Base-by-base conservation (phyloP, 1,139 yeast genomes). In the Protomyces gravidus region DNA sequence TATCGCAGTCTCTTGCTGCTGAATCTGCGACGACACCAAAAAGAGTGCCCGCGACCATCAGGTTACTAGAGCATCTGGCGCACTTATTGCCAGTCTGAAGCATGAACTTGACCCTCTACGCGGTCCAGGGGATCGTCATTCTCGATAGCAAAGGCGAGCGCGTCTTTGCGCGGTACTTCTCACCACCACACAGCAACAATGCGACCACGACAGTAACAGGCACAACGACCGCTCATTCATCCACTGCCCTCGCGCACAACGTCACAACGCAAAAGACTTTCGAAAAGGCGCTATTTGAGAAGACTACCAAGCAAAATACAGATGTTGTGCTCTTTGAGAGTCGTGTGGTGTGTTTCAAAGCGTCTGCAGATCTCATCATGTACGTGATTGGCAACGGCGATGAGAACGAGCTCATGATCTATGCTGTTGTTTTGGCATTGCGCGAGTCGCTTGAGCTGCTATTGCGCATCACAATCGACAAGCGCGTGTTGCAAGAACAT, bases 401-500 rank as follows among this genome's bases (percentile, higher is more conserved):
- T 63, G 98, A 90, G 72, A 94, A 89, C 71, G 99, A 92, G 73
- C 77, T 86, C 47, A 78, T 90, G 75, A 75, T 92, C 53, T 89
- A 80, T 73, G 85, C 87, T 59, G 86, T 87, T 51, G 80, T 89
- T 62, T 79, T 82, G 65, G 95, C 94, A 42, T 77, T 92, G 64
- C 80, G 81, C 65, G 96, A 89, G 64, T 86, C 95, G 17, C 75
- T 92, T 64, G 90, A 85, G 66, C 82, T 88, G 63, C 79, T 90
- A 62, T 77, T 90, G 65, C 84, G 61, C 21, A 45, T 42, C 30
- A 39, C 42, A 6, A 33, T 90, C 65, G 97, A 92, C 72, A 87
- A 85, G 72, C 79, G 83, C 64, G 80, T 92, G 2, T 75, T 92
- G 51, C 79, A 85, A 68, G 96, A 88, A 65, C 82, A 86, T 71